A percentile compares a stretch with the other conserved stretches of the same genome.
phyloP scores from a whole-genome alignment of 768 basidiomycete genomes.

The Kwoniella dendrophila region DNA sequence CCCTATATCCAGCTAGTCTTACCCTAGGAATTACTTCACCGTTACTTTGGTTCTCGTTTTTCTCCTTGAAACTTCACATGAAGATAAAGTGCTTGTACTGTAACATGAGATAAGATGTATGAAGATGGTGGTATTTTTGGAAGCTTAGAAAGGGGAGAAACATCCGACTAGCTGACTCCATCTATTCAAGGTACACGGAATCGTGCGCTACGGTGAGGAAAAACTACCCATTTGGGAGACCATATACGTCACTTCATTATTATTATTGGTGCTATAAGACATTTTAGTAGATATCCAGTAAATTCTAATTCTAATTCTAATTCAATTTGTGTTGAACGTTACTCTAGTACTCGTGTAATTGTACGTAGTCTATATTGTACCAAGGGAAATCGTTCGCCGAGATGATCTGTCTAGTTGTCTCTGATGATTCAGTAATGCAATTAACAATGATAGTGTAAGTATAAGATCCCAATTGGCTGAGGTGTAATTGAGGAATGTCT shows the following conservation, averaged over 20 bases:
- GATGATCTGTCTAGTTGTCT: neutral
- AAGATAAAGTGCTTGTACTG: neutral
- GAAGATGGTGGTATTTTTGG: neutral
- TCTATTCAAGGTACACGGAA: neutral
- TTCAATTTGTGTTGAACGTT: slow-evolving; percentile 8
- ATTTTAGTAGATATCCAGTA: slow-evolving; percentile 10
- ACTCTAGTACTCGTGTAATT: no score
- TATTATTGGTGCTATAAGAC: neutral
- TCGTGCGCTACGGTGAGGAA: neutral
- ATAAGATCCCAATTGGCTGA: no score
- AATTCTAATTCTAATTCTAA: neutral
- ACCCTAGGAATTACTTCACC: slow-evolving; percentile 20
- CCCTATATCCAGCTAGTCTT: neutral
- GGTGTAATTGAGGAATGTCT: no score
- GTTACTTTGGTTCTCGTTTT: slow-evolving; percentile 8
- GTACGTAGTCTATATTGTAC: neutral
- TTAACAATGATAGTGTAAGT: no score
- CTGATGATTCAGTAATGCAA: no score
- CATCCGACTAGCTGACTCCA: neutral
- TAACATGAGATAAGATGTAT: neutral
- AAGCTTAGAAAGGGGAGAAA: neutral
- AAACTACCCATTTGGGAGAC: no score
- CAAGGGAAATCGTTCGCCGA: neutral
- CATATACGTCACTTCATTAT: no score
- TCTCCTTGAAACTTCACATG: neutral